Percentiles rank a stretch among this genome's conserved stretches.
Conservation (phyloP, 192 early-diverging fungal genomes). For the Hyaloraphidium curvatum region DNA sequence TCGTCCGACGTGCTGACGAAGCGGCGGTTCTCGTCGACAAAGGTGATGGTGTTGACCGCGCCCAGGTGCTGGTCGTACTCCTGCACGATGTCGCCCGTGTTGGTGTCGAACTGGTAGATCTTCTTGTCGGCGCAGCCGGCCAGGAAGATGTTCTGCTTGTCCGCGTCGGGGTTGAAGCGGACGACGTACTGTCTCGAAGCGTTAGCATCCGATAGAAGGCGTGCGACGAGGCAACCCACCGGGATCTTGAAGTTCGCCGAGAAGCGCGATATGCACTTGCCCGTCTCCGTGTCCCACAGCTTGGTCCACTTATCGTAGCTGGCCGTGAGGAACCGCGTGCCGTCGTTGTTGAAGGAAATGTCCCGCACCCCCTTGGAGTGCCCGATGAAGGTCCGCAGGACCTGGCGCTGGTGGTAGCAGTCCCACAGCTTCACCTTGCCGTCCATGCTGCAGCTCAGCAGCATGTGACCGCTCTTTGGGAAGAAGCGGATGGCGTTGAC, state of each 20-base stretch:
- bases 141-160: slow-evolving; percentile 74
- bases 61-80: slow-evolving; percentile 96
- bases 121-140: slow-evolving; percentile 86
- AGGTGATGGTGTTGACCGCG: slow-evolving; percentile 90
- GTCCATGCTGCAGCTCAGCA: slow-evolving; percentile 86
- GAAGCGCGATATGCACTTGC: no score
- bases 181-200: slow-evolving; percentile 76
- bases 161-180: slow-evolving; percentile 73
- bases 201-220: no score
- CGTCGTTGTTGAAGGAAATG: slow-evolving; percentile 75
- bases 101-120: slow-evolving; percentile 74
- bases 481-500: slow-evolving; percentile 82
- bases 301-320: slow-evolving; percentile 86
- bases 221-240: no score
- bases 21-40: slow-evolving; percentile 80
- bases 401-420: slow-evolving; percentile 72
- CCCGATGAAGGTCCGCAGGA: slow-evolving; percentile 70
- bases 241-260: no score
- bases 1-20: slow-evolving; percentile 95
- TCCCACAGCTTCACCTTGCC: slow-evolving; percentile 92
- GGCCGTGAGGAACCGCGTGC: slow-evolving; percentile 61
- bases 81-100: slow-evolving; percentile 65
- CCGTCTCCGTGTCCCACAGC: slow-evolving; percentile 97
- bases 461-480: slow-evolving; percentile 71
- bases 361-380: slow-evolving; percentile 88